Conservation (phyloP, 495 filamentous ascomycete genomes). For the Tuber aestivum region DNA sequence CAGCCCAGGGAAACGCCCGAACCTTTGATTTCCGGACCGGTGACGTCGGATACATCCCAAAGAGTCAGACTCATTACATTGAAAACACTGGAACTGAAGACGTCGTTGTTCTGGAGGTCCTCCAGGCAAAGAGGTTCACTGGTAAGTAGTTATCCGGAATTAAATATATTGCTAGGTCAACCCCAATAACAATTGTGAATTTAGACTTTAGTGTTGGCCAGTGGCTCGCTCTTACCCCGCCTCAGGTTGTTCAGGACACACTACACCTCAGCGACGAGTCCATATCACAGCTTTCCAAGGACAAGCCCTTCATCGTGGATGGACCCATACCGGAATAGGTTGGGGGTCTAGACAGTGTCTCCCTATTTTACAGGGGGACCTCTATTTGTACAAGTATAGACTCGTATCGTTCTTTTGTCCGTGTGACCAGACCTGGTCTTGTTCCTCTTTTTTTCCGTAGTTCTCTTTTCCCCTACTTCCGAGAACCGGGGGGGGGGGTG, state of each 20-base stretch:
- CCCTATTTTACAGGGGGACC: neutral
- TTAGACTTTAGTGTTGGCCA: constrained; percentile 59
- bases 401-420: neutral
- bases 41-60: constrained; percentile 65
- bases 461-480: constrained; percentile 6
- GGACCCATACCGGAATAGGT: constrained; percentile 30
- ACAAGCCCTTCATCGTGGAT: constrained; percentile 54
- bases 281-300: constrained; percentile 53
- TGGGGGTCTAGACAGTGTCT: neutral
- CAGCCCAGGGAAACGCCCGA: constrained; percentile 52
- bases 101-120: constrained; percentile 62
- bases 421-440: neutral
- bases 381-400: neutral
- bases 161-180: neutral
- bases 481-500: neutral
- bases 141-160: constrained; percentile 40
- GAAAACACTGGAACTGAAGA: constrained; percentile 68
- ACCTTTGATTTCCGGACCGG: constrained; percentile 74
- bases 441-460: neutral
- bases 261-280: constrained; percentile 54
- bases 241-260: constrained; percentile 60
- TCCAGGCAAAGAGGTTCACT: constrained; percentile 60
- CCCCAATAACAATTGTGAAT: constrained; percentile 12
- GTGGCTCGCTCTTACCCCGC: constrained; percentile 59
- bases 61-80: constrained; percentile 61